Base-by-base conservation (phyloP, 106 monocot genomes). In the Dendrobium huoshanense region DNA sequence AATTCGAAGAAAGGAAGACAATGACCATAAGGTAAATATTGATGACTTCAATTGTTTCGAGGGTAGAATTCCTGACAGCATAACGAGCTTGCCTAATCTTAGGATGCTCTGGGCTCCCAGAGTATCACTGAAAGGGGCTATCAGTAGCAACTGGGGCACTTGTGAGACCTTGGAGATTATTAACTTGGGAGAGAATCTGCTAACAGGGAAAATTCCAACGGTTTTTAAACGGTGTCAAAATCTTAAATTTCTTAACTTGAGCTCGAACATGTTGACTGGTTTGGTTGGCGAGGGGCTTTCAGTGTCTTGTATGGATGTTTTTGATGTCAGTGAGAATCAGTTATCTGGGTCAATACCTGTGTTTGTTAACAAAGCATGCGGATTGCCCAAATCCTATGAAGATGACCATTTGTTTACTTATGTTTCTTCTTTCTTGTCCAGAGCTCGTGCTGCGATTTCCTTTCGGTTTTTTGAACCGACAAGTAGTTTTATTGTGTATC, bases 51-150 rank as follows among this genome's bases (percentile, higher is more conserved):
- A 96, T 64, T 90, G 87, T 75, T 96, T 88, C 77, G 87, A 94
- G 82, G 91, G 94, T 65, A 90, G 91, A 19, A 85, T 96, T 80
- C 79, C 87, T 0, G 87, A 86, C 40, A 89, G 73, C 65, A 85
- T 96, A 31, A 88, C 88, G 0, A 84, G 72, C 8, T 81, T 90
- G 80, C 91, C 93, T 2, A 83, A 87, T 22, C 90, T 96, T 51
- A 90, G 85, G 80, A 55, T 96, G 19, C 82, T 96, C 15, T 96
- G 96, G 96, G 96, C 96, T 3, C 96, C 96, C 3, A 88, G 90
- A 79, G 90, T 88, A 16, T 86, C 79, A 9, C 54, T 94, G 42
- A 87, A 94, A 82, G 96, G 96, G 16, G 72, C 75, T 67, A 78
- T 96, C 49, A 90, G 90, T 5, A 78, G 82, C 29, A 86, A 86